These are phyloP conservation scores for Phytopythium aichiense DNA, from an alignment of 352 stramenopile species.

Conservation along the genomic window DNA sequence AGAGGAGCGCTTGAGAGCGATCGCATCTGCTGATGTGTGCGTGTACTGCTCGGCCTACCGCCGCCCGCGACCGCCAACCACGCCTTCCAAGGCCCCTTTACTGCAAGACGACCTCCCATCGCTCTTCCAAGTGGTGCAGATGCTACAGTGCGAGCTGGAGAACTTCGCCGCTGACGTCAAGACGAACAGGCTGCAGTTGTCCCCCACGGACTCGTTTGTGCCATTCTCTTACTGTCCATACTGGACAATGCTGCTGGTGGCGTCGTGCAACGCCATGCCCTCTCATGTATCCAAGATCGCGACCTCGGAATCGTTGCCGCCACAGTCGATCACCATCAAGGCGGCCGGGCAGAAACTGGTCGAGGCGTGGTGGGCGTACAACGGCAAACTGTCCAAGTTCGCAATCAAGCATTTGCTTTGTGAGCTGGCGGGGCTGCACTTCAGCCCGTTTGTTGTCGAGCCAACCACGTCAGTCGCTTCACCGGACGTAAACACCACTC, in stretches of 20 bases:
- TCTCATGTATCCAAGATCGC: conserved; percentile 55
- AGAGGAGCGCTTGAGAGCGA: conserved; percentile 50
- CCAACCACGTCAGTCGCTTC: not conserved
- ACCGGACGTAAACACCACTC: not conserved
- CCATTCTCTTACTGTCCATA: conserved; percentile 72
- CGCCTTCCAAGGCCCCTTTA: conserved; percentile 20
- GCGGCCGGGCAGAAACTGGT: conserved; percentile 37
- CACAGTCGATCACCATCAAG: conserved; percentile 15
- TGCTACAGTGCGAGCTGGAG: conserved; percentile 48
- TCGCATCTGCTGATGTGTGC: conserved; percentile 49
- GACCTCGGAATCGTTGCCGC: conserved; percentile 24
- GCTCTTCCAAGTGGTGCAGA: conserved; percentile 51
- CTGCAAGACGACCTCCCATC: conserved; percentile 64
- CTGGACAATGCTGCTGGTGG: conserved; percentile 58
- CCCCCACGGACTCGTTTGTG: conserved; percentile 16
- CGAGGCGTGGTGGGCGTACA: conserved; percentile 56
- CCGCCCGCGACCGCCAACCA: conserved; percentile 9
- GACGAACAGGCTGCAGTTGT: conserved; percentile 56
- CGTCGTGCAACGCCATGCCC: conserved; percentile 46
- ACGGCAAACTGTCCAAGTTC: conserved; percentile 42
- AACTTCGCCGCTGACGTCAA: conserved; percentile 63
- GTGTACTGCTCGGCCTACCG: conserved; percentile 33
- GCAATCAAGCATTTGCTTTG: conserved; percentile 52
- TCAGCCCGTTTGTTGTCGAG: conserved; percentile 33
- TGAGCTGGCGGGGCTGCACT: conserved; percentile 59